Evolutionary conservation across 176 grass and related monocot genomes (phyloP), one percentile per base, ranked within the genome.

Genomic region (Paspalum vaginatum): DNA sequence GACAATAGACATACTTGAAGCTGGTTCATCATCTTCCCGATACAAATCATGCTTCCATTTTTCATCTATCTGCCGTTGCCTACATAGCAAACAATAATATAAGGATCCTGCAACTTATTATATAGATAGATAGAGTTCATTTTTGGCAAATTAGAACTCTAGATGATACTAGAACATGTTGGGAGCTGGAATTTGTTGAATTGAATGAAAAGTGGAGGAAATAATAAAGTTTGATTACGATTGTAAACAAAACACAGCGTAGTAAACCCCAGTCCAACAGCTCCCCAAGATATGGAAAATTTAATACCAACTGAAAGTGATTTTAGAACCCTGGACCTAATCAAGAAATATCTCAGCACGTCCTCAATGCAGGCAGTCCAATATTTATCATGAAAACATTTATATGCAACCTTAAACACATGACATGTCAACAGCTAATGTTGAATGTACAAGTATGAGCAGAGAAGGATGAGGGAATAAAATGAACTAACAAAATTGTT

Each of bases 1-100:
- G 68, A 76, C 10, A 72, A 44, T 72, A 60, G 20, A 58, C 20
- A 50, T 90, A 99, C 96, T 91, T 89, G 84, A 95, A 87, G 64
- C 73, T 80, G 88, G 76, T 71, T 86, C 85, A 25, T 48, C 59
- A 11, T 88, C 77, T 76, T 91, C 82, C 62, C 88, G 81, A 82
- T 91, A 99, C 73, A 99, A 86, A 89, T 95, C 96, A 89, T 95
- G 92, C 70, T 95, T 99, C 97, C 97, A 99, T 88, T 89, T 95
- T 17, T 95, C 97, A 82, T 93, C 92, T 62, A 78, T 71, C 86
- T 95, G 97, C 0, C 97, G 97, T 83, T 88, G 97, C 93, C 97
- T 99, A 72, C 45, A 77, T 46, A 39, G 15, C 68, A 44, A 67
- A 68, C 18, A 84, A 87, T 20, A 80, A 61, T 73, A 81, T 76